Conservation (phyloP, 2,329 filamentous ascomycete species). For the Pseudocercospora eumusae region DNA sequence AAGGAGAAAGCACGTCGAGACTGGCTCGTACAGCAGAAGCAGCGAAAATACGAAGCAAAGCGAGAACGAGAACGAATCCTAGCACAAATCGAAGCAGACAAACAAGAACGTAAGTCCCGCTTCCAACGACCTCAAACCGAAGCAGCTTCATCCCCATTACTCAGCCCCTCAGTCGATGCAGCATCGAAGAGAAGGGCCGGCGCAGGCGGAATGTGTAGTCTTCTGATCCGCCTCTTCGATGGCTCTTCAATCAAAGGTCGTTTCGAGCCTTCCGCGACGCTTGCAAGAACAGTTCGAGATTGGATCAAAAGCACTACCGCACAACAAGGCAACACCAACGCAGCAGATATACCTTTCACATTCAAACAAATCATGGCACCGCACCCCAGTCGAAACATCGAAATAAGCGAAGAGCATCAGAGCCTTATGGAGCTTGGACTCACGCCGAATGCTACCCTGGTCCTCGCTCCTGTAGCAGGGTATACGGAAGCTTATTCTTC, state of each 20-base stretch:
- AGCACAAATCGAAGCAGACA: constrained; percentile 75
- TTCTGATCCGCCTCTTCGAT: constrained; percentile 82
- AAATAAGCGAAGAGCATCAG: constrained; percentile 71
- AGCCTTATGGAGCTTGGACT: constrained; percentile 70
- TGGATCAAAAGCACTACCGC: constrained; percentile 70
- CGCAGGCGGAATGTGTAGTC: constrained; percentile 35
- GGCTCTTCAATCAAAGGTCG: constrained; percentile 74
- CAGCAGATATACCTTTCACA: constrained; percentile 61
- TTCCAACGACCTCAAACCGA: constrained; percentile 47
- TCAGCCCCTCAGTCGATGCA: constrained; percentile 24
- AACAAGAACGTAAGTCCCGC: constrained; percentile 63
- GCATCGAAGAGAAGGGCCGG: constrained; percentile 25
- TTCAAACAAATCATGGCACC: constrained; percentile 85
- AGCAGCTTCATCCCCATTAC: constrained; percentile 13
- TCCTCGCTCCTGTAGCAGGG: constrained; percentile 70
- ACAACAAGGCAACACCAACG: constrained; percentile 41
- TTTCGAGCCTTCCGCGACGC: constrained; percentile 63
- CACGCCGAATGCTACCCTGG: constrained; percentile 76
- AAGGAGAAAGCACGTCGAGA: constrained; percentile 38
- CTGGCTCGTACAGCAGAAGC: constrained; percentile 52
- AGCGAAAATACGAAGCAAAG: constrained; percentile 64
- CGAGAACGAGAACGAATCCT: constrained; percentile 72
- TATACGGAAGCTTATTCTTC: constrained; percentile 61
- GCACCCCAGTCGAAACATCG: constrained; percentile 71
- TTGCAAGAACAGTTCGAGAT: constrained; percentile 66